Evolutionary conservation across 805 yeast species (phyloP).

Genomic region (Tetrapisispora taiwanensis): DNA sequence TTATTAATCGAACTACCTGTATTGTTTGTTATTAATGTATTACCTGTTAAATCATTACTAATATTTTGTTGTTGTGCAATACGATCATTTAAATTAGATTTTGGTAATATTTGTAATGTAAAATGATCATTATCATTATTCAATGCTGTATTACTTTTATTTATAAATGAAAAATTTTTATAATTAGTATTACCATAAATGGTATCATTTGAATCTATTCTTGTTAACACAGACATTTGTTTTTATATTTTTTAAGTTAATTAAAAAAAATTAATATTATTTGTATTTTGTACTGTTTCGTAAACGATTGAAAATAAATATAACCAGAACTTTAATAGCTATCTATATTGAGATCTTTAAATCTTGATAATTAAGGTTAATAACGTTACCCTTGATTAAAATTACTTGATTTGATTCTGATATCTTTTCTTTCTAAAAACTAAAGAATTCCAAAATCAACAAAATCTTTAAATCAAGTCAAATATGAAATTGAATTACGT

Average conservation of each 20-base stretch:
- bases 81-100: background rate
- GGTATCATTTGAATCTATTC: slow-evolving; percentile 1
- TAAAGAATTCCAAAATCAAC: too few relatives aligned
- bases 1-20: background rate
- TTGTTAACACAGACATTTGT: background rate
- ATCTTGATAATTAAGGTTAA: too few relatives aligned
- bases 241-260: background rate
- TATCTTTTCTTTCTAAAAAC: too few relatives aligned
- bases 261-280: background rate
- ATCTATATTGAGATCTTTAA: too few relatives aligned
- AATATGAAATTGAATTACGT: too few relatives aligned
- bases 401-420: too few relatives aligned
- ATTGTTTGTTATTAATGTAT: slow-evolving; percentile 17
- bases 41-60: slow-evolving; percentile 25
- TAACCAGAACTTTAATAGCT: too few relatives aligned
- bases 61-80: background rate
- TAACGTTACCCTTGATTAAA: too few relatives aligned
- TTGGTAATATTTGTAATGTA: slow-evolving; percentile 4
- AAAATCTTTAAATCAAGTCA: too few relatives aligned
- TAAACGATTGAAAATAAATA: too few relatives aligned
- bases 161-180: background rate
- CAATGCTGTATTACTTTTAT: background rate
- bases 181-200: background rate
- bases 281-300: too few relatives aligned
- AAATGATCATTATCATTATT: background rate